Evolutionary conservation across 2,329 filamentous ascomycete genomes (phyloP), one percentile per base, ranked within the genome.

Genomic region (Colletotrichum sp.): DNA sequence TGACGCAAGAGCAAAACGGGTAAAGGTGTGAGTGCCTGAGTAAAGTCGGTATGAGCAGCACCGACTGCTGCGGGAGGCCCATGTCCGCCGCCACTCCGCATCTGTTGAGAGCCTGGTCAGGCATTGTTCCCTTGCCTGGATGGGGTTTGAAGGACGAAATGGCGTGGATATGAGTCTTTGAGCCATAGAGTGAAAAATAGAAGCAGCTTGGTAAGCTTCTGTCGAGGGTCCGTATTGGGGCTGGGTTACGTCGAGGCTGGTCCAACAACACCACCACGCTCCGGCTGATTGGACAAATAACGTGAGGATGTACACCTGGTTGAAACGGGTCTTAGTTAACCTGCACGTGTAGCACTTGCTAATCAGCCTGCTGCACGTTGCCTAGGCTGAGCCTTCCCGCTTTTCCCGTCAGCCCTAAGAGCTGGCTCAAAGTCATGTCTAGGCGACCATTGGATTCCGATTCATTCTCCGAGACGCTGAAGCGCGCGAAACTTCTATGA

Each of bases 171-270:
- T 55, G 22, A n/a, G 60, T 13, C 25, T 60, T 25, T 56, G 18
- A 15, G 12, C 22, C 48, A 32, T 32, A n/a, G 34, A 30, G 65
- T 62, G 58, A 76, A 74, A 67, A 76, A 76, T 76, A 76, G 70
- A 76, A 74, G 56, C 70, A 76, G 52, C 65, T 76, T 76, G 74
- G 74, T 76, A 66, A 76, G 74, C 74, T 74, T 60, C 18, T 22
- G 25, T 34, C 34, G 58, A 58, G 43, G 48, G 43, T n/a, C 22
- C 32, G 28, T 55, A 61, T 73, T 52, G 64, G 64, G 74, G 48
- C 32, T 27, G 9, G 43, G 43, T 73, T 58, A 22, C 67, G 43
- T 71, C 70, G 34, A 64, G 65, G 34, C 64, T 76, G 9, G 39
- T 52, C 30, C 48, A 27, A 43, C 22, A 22, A 34, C 58, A 36